Evolutionary conservation across 345 rosid species (phyloP).

Genomic region (Microthlaspi erraticum): DNA sequence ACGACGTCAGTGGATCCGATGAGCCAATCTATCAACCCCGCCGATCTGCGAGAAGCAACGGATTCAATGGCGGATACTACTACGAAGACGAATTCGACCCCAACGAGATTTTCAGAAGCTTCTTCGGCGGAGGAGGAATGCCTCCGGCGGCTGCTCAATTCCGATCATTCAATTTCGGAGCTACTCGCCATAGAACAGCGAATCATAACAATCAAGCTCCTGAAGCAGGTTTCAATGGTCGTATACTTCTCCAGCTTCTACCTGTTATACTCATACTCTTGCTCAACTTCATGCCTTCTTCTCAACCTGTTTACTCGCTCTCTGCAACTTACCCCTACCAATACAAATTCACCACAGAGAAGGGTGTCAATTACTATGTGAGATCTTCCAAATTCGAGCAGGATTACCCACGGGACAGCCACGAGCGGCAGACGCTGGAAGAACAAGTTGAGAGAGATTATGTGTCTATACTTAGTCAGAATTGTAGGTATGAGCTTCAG

Average conservation of each 20-base stretch:
- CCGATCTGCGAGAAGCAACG: constrained; percentile 52
- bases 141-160: constrained; percentile 77
- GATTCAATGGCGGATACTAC: constrained; percentile 57
- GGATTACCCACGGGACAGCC: constrained; percentile 62
- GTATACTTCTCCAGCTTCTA: constrained; percentile 72
- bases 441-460: constrained; percentile 78
- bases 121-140: constrained; percentile 88
- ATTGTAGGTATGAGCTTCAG: constrained; percentile 85
- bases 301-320: constrained; percentile 70
- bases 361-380: constrained; percentile 84
- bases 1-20: constrained; percentile 77
- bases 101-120: constrained; percentile 91
- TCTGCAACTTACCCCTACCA: constrained; percentile 78
- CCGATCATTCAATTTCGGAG: constrained; percentile 68
- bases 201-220: constrained; percentile 50
- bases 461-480: constrained; percentile 65
- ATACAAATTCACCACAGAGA: constrained; percentile 68
- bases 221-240: constrained; percentile 60
- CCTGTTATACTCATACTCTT: constrained; percentile 78
- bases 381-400: constrained; percentile 77
- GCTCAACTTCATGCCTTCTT: constrained; percentile 76
- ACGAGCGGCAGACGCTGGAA: constrained; percentile 59
- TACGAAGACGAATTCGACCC: constrained; percentile 84
- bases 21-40: constrained; percentile 64
- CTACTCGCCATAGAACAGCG: constrained; percentile 63